These are phyloP conservation scores for Nicotiana benthamiana DNA, from an alignment of 257 asterid species.

Conservation along the genomic window DNA sequence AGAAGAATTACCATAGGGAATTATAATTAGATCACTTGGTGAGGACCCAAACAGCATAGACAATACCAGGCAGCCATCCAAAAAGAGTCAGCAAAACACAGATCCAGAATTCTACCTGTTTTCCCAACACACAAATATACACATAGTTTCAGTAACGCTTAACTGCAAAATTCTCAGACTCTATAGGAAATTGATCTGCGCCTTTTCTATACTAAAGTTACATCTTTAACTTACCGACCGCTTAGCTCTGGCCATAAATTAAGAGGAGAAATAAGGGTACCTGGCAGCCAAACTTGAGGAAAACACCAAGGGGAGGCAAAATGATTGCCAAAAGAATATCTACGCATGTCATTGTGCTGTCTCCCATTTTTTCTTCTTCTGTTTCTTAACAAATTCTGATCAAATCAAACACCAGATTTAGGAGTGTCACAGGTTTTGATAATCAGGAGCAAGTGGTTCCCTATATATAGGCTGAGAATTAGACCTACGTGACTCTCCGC, in stretches of 20 bases:
- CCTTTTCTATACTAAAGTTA: neutral
- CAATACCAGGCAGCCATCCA: slow-evolving; percentile 23
- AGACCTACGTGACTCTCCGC: neutral
- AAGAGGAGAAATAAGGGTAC: slow-evolving; percentile 1
- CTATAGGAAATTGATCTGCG: neutral
- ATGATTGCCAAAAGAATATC: slow-evolving; percentile 67
- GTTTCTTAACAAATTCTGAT: neutral
- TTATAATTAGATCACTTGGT: slow-evolving; percentile 6
- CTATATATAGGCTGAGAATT: neutral
- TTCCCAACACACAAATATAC: neutral
- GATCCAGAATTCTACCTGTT: slow-evolving; percentile 26
- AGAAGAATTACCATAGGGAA: neutral
- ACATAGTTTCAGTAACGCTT: neutral
- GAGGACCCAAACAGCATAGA: slow-evolving; percentile 21
- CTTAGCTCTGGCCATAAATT: neutral
- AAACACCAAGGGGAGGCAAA: slow-evolving; percentile 86
- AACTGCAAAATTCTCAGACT: neutral
- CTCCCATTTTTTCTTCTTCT: slow-evolving; percentile 24
- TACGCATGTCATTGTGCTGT: slow-evolving; percentile 42
- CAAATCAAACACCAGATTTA: neutral
- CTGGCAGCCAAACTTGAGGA: slow-evolving; percentile 71
- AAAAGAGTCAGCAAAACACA: slow-evolving; percentile 16
- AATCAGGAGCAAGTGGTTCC: neutral
- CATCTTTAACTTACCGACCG: neutral
- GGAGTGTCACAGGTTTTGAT: neutral